phyloP scores from a whole-genome alignment of 495 filamentous ascomycete species.

The Aspergillus steynii region DNA sequence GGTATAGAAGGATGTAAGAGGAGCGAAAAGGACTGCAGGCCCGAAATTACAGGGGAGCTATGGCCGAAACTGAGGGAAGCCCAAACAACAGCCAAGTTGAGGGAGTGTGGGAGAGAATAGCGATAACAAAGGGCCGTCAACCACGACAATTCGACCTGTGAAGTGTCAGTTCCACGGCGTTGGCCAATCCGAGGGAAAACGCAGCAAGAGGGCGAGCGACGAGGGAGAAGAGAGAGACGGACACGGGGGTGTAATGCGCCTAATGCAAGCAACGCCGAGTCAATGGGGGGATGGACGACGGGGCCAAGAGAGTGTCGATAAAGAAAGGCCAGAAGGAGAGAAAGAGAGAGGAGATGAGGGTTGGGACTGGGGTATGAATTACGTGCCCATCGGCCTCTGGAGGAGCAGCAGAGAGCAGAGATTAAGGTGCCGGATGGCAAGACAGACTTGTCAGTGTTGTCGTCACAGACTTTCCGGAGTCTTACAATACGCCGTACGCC shows the following conservation, averaged over 20 bases:
- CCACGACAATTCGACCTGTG: neutral
- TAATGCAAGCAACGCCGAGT: neutral
- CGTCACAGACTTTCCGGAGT: neutral
- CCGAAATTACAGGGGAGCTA: neutral
- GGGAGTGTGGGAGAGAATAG: neutral
- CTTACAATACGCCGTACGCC: neutral
- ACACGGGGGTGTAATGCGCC: neutral
- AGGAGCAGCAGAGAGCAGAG: neutral
- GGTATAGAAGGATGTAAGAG: neutral
- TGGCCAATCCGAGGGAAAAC: neutral
- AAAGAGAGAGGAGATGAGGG: no score
- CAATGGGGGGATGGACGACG: neutral
- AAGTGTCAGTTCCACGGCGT: neutral
- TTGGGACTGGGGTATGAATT: neutral
- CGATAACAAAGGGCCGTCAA: neutral
- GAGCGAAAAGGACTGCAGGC: neutral
- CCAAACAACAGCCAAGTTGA: neutral
- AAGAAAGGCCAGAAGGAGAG: neutral
- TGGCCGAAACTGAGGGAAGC: neutral
- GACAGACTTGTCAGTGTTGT: neutral
- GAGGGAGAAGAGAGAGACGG: neutral
- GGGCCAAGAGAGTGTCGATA: neutral
- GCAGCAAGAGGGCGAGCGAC: neutral
- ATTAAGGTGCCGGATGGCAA: neutral
- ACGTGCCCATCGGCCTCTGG: neutral